Conservation (phyloP, 2,329 filamentous ascomycete genomes). For the Colletotrichum siamense region DNA sequence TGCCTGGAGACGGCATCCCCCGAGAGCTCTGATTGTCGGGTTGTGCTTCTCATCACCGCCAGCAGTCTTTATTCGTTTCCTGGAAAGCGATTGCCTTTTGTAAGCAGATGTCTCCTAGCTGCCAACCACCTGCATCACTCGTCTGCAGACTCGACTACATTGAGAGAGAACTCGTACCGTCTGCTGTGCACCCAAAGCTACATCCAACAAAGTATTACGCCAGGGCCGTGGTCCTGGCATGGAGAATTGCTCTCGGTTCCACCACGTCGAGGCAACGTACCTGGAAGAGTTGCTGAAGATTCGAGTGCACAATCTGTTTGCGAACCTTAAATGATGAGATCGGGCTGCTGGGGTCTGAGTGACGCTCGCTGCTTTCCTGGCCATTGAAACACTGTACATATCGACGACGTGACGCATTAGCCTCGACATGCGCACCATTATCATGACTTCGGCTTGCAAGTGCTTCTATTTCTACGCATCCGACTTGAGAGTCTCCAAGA, state of each 20-base stretch:
- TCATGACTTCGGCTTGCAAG: background rate
- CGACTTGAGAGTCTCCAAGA: constrained; percentile 22
- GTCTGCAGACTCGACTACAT: background rate
- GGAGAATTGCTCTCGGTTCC: background rate
- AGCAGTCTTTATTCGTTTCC: background rate
- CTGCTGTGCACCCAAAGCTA: background rate
- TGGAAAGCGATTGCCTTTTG: background rate
- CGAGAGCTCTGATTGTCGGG: background rate
- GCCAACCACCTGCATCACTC: background rate
- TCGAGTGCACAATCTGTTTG: background rate
- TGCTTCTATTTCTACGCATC: background rate
- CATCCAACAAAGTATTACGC: background rate
- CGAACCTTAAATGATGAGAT: background rate
- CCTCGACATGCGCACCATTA: background rate
- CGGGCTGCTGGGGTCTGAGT: background rate
- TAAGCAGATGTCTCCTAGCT: background rate
- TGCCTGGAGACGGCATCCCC: background rate
- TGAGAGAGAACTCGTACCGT: background rate
- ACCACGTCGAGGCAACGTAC: background rate
- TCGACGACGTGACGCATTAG: background rate
- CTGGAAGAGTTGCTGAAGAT: background rate
- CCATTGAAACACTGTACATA: background rate
- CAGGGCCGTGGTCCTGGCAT: background rate
- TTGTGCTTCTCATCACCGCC: background rate
- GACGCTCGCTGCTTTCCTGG: background rate